Conservation (phyloP, 345 rosid genomes). For the Aquilaria malaccensis region DNA sequence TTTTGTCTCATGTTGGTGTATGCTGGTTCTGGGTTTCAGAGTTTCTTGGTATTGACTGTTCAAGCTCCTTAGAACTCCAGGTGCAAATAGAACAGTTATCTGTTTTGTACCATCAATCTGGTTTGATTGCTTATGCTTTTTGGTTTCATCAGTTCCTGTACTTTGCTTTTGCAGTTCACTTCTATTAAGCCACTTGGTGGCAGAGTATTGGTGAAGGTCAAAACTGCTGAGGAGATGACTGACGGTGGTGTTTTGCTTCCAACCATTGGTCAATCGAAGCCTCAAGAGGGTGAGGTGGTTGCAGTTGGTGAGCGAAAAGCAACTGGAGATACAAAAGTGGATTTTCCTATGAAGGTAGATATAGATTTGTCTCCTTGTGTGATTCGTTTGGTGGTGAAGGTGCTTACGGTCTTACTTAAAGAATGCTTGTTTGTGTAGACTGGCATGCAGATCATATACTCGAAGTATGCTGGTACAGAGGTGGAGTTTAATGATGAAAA, state of each 20-base stretch:
- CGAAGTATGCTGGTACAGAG: constrained; percentile 93
- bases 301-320: constrained; percentile 88
- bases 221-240: constrained; percentile 74
- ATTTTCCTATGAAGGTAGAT: constrained; percentile 44
- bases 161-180: constrained; percentile 46
- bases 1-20: no score
- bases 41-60: no score
- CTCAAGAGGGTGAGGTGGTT: constrained; percentile 91
- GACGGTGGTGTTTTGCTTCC: constrained; percentile 85
- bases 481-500: constrained; percentile 65
- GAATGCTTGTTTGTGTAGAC: constrained; percentile 35
- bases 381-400: not conserved
- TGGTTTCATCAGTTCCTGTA: no score
- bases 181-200: constrained; percentile 79
- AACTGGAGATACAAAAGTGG: constrained; percentile 50
- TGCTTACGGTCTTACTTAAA: not conserved
- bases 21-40: no score
- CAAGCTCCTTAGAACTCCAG: no score
- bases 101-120: no score
- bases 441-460: constrained; percentile 68
- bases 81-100: no score
- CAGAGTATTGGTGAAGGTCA: constrained; percentile 76
- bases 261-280: constrained; percentile 66
- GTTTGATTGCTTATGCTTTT: no score
- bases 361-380: not conserved